Conservation (phyloP, 1,284 basidiomycete species). For the Trichosporon asahii region DNA sequence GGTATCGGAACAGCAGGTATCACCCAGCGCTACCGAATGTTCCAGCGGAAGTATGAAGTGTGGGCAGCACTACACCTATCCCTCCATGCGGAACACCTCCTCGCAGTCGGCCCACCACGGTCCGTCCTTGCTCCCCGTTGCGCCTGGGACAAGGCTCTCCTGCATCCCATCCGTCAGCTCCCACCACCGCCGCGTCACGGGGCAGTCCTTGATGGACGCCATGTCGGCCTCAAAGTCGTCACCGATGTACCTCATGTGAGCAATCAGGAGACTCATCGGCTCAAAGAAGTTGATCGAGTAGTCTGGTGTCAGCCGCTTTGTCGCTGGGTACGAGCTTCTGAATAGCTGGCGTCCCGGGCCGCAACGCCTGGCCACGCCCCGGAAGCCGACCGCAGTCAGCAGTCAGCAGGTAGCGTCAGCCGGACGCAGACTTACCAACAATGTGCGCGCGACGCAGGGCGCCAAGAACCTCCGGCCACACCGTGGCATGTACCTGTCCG, state of each 20-base stretch:
- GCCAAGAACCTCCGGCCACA: conserved; percentile 69
- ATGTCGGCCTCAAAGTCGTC: conserved; percentile 65
- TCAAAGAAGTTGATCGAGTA: conserved; percentile 70
- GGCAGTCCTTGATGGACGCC: conserved; percentile 62
- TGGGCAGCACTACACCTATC: no score
- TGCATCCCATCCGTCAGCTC: conserved; percentile 68
- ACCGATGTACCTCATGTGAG: conserved; percentile 54
- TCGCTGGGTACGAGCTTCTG: background rate
- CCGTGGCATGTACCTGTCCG: conserved; percentile 58
- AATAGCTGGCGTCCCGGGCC: background rate
- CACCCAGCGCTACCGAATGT: no score
- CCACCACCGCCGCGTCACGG: conserved; percentile 73
- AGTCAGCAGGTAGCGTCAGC: no score
- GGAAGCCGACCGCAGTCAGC: background rate
- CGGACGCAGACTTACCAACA: conserved; percentile 43
- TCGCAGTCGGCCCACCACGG: conserved; percentile 71
- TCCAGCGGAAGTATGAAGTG: no score
- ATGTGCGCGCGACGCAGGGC: conserved; percentile 66
- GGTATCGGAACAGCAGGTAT: background rate
- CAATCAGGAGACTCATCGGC: conserved; percentile 62
- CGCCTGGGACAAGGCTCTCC: conserved; percentile 66
- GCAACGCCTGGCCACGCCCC: background rate
- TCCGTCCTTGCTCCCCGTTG: conserved; percentile 64
- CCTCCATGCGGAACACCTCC: conserved; percentile 70
- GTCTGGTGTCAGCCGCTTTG: conserved; percentile 52